Base-by-base conservation (phyloP, 169 alveolate genomes). In the Cryptosporidium ubiquitum region DNA sequence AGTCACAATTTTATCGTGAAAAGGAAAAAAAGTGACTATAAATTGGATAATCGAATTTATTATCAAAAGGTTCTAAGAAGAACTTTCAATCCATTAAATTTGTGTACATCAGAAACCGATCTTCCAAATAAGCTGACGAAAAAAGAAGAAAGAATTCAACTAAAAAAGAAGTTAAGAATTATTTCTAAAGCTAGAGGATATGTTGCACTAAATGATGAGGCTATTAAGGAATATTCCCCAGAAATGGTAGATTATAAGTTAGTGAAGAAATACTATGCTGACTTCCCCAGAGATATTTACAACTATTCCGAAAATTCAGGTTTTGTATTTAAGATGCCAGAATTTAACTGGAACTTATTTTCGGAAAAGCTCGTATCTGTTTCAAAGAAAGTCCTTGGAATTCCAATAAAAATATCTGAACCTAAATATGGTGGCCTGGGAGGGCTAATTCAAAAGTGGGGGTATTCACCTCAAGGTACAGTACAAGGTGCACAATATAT, bases 401-500 rank as follows among this genome's bases (percentile, higher is more conserved):
- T 79, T 37, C 12, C 73, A 20, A 61, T 79, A 18, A 79, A 79
- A 23, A 40, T 79, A 5, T 61, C 73, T 31, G 89, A 79, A 31
- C 89, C 89, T 5, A 79, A 40, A 64, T 42, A 18, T 20, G 89
- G 89, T 58, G 75, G 75, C 29, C 12, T 79, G 5, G 37, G 79
- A 14, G 57, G 40, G 2, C 55, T 79, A 40, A 60, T 79, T 79
- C 75, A 79, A 14, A 58, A 79, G 68, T 79, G 89, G 89, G 89
- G 89, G 3, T 79, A 79, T 64, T 12, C 49, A 5, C 89, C 89
- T 10, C 89, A 58, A 42, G 89, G 89, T 18, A 79, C 89, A 44
- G 61, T 79, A 35, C 74, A 79, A 47, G 89, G 89, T 60, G 89
- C 89, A 14, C 89, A 79, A 29, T 79, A 79, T 49, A 79, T 79